Evolutionary conservation across 352 stramenopile species (phyloP).

Genomic region (Pythium rhizo-oryzae): DNA sequence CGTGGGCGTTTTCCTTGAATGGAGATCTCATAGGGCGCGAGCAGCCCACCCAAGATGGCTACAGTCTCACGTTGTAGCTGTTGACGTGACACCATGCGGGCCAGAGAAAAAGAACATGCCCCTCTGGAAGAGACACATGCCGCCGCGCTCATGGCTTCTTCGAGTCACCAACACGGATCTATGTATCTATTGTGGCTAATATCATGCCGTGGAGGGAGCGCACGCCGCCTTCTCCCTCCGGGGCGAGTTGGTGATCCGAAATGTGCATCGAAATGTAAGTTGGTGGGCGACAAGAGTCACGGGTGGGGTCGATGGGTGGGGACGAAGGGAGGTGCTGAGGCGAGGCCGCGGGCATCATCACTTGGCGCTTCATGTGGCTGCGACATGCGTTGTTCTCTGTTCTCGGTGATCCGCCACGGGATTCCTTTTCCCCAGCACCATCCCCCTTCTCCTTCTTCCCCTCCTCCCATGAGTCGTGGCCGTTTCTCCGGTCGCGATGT

Average conservation of each 20-base stretch:
- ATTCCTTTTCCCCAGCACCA: not conserved
- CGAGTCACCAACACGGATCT: not conserved
- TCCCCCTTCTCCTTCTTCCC: not conserved
- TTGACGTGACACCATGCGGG: constrained; percentile 9
- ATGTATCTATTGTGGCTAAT: not conserved
- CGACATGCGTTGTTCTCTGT: not conserved
- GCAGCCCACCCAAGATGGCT: not conserved
- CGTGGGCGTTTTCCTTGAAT: not conserved
- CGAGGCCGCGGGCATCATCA: no score
- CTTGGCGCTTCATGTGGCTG: not conserved
- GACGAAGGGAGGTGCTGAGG: not conserved
- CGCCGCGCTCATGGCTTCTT: no score
- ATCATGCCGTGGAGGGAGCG: not conserved
- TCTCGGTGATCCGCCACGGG: not conserved
- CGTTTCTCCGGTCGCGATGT: not conserved
- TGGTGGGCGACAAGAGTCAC: not conserved
- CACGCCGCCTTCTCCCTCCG: not conserved
- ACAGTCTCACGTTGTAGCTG: constrained; percentile 6
- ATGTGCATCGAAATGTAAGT: not conserved
- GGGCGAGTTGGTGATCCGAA: not conserved
- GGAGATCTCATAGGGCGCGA: not conserved
- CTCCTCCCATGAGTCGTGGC: not conserved
- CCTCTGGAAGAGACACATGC: not conserved
- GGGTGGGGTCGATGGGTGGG: not conserved
- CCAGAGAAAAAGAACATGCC: not conserved